Base-by-base conservation (phyloP, 495 filamentous ascomycete species). In the Penicillium pulvis region DNA sequence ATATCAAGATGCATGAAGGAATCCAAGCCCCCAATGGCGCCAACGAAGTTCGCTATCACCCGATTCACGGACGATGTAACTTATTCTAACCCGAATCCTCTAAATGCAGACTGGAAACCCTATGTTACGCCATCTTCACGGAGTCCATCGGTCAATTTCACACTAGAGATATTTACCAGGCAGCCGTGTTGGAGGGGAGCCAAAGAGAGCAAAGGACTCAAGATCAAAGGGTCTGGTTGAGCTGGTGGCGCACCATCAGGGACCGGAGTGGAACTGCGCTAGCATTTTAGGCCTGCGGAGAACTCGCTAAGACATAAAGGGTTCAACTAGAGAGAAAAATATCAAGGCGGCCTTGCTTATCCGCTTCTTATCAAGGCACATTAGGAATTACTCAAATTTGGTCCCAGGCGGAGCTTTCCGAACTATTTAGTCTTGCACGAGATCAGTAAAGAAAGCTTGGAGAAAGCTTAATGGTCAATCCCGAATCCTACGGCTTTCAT, bases 71-170 rank as follows among this genome's bases (percentile, higher is more conserved):
- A 28, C 24, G 42, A 35, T 24, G 14, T 28, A 49, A 49, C 46
- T 49, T 23, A 5, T 49, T 16, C 24, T 31, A 17, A 17, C 14
- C 24, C 46, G 12, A 31, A 30, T 31, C 8, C n/a, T 17, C 2
- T 19, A 33, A 5, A 28, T 28, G 46, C 46, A 49, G 6, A 17
- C 6, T 49, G 7, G 11, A 28, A 49, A 49, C 46, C 26, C 46
- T 17, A 49, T 30, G 20, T 6, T 30, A 6, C 24, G 14, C 23
- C 46, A 49, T 31, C 24, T n/a, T 49, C 46, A 49, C 46, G 46
- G 46, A 49, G 46, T 49, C 46, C 46, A 49, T 49, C 46, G 46
- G 46, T 6, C 46, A 30, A 6, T 0, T 30, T 48, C 24, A 17
- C 23, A n/a, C 46, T 49, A 30, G 14, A 24, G 24, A 10, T 49